Conservation (phyloP, 352 stramenopile genomes). For the Elongisporangium undulatum region DNA sequence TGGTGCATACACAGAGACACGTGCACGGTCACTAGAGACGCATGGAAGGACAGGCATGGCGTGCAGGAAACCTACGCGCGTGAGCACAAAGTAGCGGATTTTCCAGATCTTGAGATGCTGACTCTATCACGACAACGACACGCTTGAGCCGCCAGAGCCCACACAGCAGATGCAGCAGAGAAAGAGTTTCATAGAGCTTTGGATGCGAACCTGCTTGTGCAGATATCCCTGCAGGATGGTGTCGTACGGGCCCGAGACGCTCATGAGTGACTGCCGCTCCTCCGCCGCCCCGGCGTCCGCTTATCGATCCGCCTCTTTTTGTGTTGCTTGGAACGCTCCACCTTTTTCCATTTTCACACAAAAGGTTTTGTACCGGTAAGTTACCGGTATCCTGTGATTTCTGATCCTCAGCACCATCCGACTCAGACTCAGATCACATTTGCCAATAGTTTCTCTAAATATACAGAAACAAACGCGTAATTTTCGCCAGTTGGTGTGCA, state of each 20-base stretch:
- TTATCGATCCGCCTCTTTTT: not conserved
- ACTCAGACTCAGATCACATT: not conserved
- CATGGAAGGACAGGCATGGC: not conserved
- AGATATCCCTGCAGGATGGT: slow-evolving; percentile 78
- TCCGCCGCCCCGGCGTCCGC: too few relatives aligned
- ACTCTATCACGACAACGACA: slow-evolving; percentile 32
- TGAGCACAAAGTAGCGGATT: slow-evolving; percentile 83
- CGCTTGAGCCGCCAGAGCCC: not conserved
- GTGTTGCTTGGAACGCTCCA: not conserved
- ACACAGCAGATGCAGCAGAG: slow-evolving; percentile 3
- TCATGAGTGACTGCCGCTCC: slow-evolving; percentile 25
- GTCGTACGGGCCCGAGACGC: slow-evolving; percentile 35
- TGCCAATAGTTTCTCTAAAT: not conserved
- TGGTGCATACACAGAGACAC: slow-evolving; percentile 8
- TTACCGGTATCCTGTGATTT: not conserved
- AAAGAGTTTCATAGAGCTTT: not conserved
- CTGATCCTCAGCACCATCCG: not conserved
- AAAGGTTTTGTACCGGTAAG: not conserved
- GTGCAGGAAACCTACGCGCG: slow-evolving; percentile 29
- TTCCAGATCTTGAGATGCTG: slow-evolving; percentile 85
- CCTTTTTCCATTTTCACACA: not conserved
- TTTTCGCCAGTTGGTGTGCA: not conserved
- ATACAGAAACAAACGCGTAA: not conserved
- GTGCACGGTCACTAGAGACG: not conserved
- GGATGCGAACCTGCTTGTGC: slow-evolving; percentile 59